Base-by-base conservation (phyloP, 257 asterid species). In the Marsdenia floribunda region DNA sequence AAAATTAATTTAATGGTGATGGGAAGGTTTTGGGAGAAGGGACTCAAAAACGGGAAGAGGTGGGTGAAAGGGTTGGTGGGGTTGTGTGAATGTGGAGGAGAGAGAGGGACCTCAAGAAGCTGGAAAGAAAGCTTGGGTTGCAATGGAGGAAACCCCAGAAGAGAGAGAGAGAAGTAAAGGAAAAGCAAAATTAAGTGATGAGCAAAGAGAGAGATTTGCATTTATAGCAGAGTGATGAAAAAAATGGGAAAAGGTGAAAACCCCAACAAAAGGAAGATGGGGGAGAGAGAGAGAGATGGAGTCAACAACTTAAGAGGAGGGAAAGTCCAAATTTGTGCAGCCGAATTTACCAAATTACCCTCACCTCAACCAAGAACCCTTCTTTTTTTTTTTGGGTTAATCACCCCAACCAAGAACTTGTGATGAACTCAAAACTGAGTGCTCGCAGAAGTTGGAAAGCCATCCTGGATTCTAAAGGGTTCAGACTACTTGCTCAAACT, bases 61-160 rank as follows among this genome's bases (percentile, higher is more conserved):
- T 79, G 80, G 81, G 88, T 73, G 78, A 82, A 84, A 78, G 71
- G 89, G 88, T 85, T 75, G 86, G 88, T 82, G 85, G 87, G 85
- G 84, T 73, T 76, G 76, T 80, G 84, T 69, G 84, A 88, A 85
- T 74, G 85, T 64, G 83, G 79, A 78, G 68, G 74, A 55, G 72
- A 70, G 81, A 70, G 81, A 81, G 77, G 83, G 84, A 65, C 82
- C 81, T 83, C 83, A 77, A 78, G 75, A 75, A 85, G 87, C 85
- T 85, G 85, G 75, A 84, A 83, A 89, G 89, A 80, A 80, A 80
- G 83, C 91, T 90, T 87, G 85, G 83, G 86, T 85, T 86, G 90
- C 88, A 90, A 90, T 91, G 98, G 91, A 89, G 93, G 88, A 86
- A 82, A 87, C 78, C 75, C 67, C 80, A 79, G 73, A 70, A 57